Evolutionary conservation across 306 rosid species (phyloP), one percentile per base, ranked within the genome.

Genomic region (Pueraria montana): DNA sequence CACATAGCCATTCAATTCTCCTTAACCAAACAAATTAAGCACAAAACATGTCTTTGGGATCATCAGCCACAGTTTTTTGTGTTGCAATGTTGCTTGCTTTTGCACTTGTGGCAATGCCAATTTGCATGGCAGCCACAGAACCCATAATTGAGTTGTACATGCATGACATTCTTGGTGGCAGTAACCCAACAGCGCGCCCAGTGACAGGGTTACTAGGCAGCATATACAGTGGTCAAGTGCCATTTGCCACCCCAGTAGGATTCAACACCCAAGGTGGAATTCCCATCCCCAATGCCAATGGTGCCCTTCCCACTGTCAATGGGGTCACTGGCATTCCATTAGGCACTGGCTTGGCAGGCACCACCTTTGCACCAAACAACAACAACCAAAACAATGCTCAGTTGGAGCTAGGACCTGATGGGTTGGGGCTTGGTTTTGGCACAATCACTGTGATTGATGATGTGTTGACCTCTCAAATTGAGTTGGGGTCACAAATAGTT

Each of bases 131-230:
- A 48, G 89, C 84, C 52, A 81, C 88, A 67, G 94, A 90, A 78
- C 88, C 93, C 2, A 59, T 89, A 5, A 88, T 95, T 79, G 96
- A 92, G 80, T 64, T 95, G 23, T 95, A 89, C 88, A 90, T 95
- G 96, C 98, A 95, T 63, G 98, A 93, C 90, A 89, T 93, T 81
- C 89, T 93, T 14, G 97, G 95, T 5, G 97, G 98, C 8, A 90
- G 82, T 34, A 89, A 76, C 86, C 95, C 98, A 0, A 93, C 97
- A 10, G 94, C 98, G 0, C 87, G 97, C n/a, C 98, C 98, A 0
- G 86, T 95, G 62, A 93, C 97, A 4, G 97, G 94, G 58, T 80
- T 95, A 56, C 82, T 95, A 4, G 97, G 98, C 13, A 93, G 87
- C 85, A 95, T 93, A 74, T 95, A 95, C 82, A 88, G 89, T 56